Base-by-base conservation (phyloP, 495 filamentous ascomycete genomes). In the Penicillium atrosanguineum region DNA sequence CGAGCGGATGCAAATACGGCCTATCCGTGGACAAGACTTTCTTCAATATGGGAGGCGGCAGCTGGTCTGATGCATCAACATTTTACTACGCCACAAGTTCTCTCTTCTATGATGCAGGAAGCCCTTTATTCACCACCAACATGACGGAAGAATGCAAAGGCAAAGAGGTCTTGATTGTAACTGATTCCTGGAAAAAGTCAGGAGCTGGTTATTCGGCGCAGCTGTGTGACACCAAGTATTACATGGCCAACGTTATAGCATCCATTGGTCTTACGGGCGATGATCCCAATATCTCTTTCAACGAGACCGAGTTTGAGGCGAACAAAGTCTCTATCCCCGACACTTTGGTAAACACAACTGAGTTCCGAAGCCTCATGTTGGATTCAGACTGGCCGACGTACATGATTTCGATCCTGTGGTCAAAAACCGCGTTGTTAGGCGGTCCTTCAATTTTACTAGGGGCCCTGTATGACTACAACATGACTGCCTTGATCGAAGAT, bases 151-250 rank as follows among this genome's bases (percentile, higher is more conserved):
- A 52, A 42, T 63, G 60, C 47, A 16, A 53, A 23, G 44, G 29
- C 8, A 28, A 25, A 2, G 59, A 67, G 25, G 49, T 59, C 37
- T 53, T 59, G 7, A 23, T 64, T 11, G 45, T 53, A 4, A 57
- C 52, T 5, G 62, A 64, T 15, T 7, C 62, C 4, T 65, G 59
- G 59, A 41, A 39, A 11, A 50, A 48, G 8, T 15, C 48, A 1
- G 44, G 20, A 0, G 45, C 21, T 23, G 31, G 48, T 15, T 50
- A 55, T 15, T 9, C 19, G n/a, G 58, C 55, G 6, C 53, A 61
- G 7, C 29, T 69, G 4, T 75, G 71, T 40, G 44, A 54, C 6
- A 56, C 59, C 0, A 52, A 29, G 7, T 75, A 69, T 48, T 71
- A 58, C 31, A 59, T 60, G 46, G 70, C 69, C n/a, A 67, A 70